phyloP scores from a whole-genome alignment of 1,139 yeast species.

The Kurtzmaniella quercitrusa region DNA sequence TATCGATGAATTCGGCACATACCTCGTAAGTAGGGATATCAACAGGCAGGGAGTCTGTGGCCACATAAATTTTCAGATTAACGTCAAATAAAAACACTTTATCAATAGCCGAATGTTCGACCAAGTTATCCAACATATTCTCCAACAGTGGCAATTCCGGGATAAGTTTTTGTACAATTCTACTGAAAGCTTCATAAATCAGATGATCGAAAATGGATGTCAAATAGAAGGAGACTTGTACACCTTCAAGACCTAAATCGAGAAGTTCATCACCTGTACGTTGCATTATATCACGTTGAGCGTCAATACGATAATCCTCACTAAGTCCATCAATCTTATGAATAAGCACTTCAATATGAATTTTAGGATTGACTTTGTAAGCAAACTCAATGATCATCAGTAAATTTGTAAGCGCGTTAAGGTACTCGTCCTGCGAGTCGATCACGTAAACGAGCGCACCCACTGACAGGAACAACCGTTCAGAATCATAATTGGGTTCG shows the following conservation, averaged over 20 bases:
- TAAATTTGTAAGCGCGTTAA: constrained; percentile 84
- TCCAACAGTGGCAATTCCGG: constrained; percentile 88
- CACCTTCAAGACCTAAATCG: constrained; percentile 88
- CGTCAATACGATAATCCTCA: constrained; percentile 90
- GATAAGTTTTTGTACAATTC: constrained; percentile 86
- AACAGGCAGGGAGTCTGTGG: constrained; percentile 93
- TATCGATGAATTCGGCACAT: constrained; percentile 95
- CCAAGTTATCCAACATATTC: constrained; percentile 81
- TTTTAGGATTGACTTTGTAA: constrained; percentile 75
- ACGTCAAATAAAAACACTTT: constrained; percentile 91
- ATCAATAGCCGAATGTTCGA: constrained; percentile 86
- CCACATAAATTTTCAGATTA: constrained; percentile 90
- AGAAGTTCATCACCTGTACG: constrained; percentile 88
- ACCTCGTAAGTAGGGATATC: constrained; percentile 95
- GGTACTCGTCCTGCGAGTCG: constrained; percentile 91
- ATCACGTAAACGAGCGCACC: constrained; percentile 95
- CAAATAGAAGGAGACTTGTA: constrained; percentile 83
- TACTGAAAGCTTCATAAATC: constrained; percentile 89
- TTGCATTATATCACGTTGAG: constrained; percentile 95
- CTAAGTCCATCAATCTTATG: constrained; percentile 94
- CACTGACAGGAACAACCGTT: constrained; percentile 69
- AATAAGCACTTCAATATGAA: constrained; percentile 86
- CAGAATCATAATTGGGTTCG: constrained; percentile 80
- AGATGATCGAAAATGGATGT: constrained; percentile 95
- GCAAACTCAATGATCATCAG: constrained; percentile 90